Conservation (phyloP, 805 yeast species). For the Candida insectalens region DNA sequence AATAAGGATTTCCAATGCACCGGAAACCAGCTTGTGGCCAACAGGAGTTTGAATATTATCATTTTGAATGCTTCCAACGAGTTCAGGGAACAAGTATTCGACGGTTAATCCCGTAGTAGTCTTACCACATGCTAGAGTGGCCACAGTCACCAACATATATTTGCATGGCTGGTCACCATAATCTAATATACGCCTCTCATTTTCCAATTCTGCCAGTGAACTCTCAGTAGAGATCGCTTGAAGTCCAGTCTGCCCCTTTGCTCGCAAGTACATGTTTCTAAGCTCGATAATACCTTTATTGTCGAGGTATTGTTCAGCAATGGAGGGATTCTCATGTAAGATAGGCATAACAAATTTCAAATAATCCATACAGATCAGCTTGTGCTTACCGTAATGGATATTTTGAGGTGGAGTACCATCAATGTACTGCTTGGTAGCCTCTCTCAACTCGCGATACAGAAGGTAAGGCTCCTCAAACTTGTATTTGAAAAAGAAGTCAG, state of each 20-base stretch:
- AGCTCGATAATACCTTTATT: constrained; percentile 70
- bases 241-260: constrained; percentile 46
- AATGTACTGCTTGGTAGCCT: constrained; percentile 60
- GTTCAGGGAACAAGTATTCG: constrained; percentile 35
- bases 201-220: constrained; percentile 21
- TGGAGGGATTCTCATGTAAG: constrained; percentile 37
- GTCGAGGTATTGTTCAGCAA: constrained; percentile 34
- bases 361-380: constrained; percentile 54
- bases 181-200: constrained; percentile 15
- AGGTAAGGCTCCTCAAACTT: constrained; percentile 94
- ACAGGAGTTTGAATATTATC: constrained; percentile 53
- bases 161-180: constrained; percentile 30
- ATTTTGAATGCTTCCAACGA: constrained; percentile 73
- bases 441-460: constrained; percentile 85
- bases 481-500: constrained; percentile 76
- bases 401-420: constrained; percentile 24
- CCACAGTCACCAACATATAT: constrained; percentile 68
- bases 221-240: constrained; percentile 40
- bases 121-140: constrained; percentile 93
- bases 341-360: constrained; percentile 54
- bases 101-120: constrained; percentile 71
- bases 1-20: constrained; percentile 32
- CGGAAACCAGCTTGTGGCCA: constrained; percentile 38
- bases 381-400: constrained; percentile 37
- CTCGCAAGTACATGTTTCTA: constrained; percentile 53